These are phyloP conservation scores for Megacollybia platyphylla DNA, from an alignment of 1,284 basidiomycete genomes.

Conservation along the genomic window DNA sequence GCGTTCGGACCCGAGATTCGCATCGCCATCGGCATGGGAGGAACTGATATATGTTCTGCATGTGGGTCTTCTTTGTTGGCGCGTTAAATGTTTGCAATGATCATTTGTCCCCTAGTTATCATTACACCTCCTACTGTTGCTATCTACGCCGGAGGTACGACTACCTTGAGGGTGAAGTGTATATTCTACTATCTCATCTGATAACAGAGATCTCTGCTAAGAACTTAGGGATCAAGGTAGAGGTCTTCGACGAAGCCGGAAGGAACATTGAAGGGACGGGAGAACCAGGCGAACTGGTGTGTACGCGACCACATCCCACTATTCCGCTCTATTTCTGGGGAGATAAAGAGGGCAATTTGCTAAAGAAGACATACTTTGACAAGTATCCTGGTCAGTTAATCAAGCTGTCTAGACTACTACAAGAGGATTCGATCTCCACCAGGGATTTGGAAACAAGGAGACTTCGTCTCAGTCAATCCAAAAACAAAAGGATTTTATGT, in stretches of 20 bases:
- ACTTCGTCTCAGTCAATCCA: constrained; percentile 56
- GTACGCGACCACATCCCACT: constrained; percentile 74
- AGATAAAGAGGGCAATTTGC: constrained; percentile 45
- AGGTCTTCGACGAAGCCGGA: constrained; percentile 42
- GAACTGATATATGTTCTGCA: constrained; percentile 70
- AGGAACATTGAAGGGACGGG: constrained; percentile 46
- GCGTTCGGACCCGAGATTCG: constrained; percentile 56
- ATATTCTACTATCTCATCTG: constrained; percentile 9
- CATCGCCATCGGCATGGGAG: constrained; percentile 67
- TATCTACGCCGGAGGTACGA: neutral
- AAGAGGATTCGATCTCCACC: constrained; percentile 33
- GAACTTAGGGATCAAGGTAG: constrained; percentile 50
- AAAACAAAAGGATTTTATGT: constrained; percentile 48
- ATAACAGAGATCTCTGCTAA: constrained; percentile 49
- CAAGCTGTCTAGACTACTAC: constrained; percentile 15
- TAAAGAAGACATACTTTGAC: constrained; percentile 68
- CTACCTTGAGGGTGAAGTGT: constrained; percentile 4
- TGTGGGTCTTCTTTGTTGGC: constrained; percentile 20
- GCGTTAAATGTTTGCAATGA: neutral
- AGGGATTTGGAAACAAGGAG: constrained; percentile 49
- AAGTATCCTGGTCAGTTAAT: constrained; percentile 38
- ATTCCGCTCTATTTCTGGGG: constrained; percentile 80
- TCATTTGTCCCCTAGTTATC: constrained; percentile 37
- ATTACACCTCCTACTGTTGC: constrained; percentile 19
- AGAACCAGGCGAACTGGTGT: constrained; percentile 51